These are phyloP conservation scores for Plasmodium coatneyi DNA, from an alignment of 169 alveolate genomes.

Conservation along the genomic window DNA sequence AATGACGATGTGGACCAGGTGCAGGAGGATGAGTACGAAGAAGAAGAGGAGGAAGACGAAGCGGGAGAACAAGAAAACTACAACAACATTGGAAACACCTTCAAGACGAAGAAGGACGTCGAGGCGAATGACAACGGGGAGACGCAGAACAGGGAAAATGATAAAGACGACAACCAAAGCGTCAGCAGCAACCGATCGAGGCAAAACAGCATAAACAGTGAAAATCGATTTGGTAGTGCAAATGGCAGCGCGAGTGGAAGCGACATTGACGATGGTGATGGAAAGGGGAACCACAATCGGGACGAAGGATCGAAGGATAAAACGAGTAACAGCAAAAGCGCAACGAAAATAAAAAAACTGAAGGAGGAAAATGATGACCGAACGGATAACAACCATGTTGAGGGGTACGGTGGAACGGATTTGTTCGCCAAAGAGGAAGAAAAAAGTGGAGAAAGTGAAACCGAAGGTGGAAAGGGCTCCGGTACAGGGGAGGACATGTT, in stretches of 20 bases:
- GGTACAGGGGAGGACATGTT: background rate
- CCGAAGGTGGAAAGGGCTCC: background rate
- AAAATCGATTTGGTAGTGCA: constrained; percentile 11
- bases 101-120: constrained; percentile 10
- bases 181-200: background rate
- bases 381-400: background rate
- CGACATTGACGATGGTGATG: background rate
- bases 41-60: constrained; percentile 47
- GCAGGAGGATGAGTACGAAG: constrained; percentile 37
- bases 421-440: background rate
- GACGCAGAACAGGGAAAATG: background rate
- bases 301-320: background rate
- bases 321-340: background rate
- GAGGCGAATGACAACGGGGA: background rate
- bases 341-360: background rate
- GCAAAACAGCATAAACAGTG: constrained; percentile 24
- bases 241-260: background rate
- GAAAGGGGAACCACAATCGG: background rate
- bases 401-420: background rate
- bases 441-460: background rate
- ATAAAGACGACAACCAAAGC: constrained; percentile 32
- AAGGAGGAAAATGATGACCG: background rate
- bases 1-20: constrained; percentile 70
- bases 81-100: background rate
- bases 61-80: too few species aligned